These are phyloP conservation scores for Tremella mesenterica DNA, from an alignment of 768 basidiomycete genomes.

Conservation along the genomic window DNA sequence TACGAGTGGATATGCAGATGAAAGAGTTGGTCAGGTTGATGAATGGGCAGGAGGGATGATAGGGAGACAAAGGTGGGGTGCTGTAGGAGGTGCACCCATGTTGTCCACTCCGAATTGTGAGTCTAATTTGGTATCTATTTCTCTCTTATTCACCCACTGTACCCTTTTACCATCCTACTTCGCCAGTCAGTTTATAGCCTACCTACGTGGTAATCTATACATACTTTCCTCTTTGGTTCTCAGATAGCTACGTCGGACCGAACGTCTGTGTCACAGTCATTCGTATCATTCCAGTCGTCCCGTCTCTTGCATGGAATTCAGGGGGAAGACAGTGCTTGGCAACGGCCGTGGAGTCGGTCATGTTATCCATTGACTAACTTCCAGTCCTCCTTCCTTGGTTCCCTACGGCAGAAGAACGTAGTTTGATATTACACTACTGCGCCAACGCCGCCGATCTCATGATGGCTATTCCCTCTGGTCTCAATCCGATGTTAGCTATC, in stretches of 20 bases:
- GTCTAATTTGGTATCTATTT: neutral
- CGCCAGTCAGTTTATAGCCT: no score
- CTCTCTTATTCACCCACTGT: no score
- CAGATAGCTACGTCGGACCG: neutral
- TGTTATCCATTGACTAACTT: neutral
- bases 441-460: conserved; percentile 50
- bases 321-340: no score
- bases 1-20: no score
- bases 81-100: conserved; percentile 17
- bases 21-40: neutral
- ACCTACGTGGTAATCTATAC: no score
- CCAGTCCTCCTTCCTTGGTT: conserved; percentile 44
- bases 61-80: neutral
- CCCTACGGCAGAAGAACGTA: conserved; percentile 39
- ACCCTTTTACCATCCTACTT: no score
- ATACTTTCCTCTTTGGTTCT: neutral
- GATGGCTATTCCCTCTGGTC: conserved; percentile 48
- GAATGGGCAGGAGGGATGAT: neutral
- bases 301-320: no score
- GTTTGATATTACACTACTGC: conserved; percentile 45
- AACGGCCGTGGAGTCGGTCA: no score
- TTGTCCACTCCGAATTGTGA: conserved; percentile 32
- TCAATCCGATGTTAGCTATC: conserved; percentile 49
- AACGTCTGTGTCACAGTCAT: no score
- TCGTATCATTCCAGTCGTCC: no score